Base-by-base conservation (phyloP, 495 filamentous ascomycete genomes). In the Extremus antarcticus region DNA sequence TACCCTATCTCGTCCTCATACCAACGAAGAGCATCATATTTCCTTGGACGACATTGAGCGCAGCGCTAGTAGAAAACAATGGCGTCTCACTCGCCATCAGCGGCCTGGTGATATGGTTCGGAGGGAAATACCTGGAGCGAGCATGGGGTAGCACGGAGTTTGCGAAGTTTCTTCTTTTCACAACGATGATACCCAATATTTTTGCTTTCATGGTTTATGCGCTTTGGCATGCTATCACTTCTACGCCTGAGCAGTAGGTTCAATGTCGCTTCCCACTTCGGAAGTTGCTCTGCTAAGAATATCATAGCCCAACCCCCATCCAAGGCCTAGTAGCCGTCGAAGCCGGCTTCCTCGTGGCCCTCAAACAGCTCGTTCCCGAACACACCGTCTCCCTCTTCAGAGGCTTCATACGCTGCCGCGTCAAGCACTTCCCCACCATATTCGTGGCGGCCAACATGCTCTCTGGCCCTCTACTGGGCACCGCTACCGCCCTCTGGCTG, bases 301-400 rank as follows among this genome's bases (percentile, higher is more conserved):
- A 43, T 58, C 59, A 56, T 69, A 92, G 85, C 29, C 71, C 85
- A 41, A 84, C 81, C 38, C 81, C 87, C 53, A 87, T 96, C 62
- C 87, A 84, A 64, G 94, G 94, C 57, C 90, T 87, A 43, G 82
- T 94, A 57, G 81, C 89, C 15, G 76, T 95, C 49, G 90, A 96
- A 70, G 88, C 86, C 29, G 89, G 87, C 56, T 97, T 96, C 74
- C 84, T 98, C 55, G 90, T 98, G 63, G 88, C 92, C 52, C 96
- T 97, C 73, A 96, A 95, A 71, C 94, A 98, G 69, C 87, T 98
- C 32, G 88, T 97, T 20, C 92, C 92, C 24, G 89, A 95, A 65
- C 92, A 98, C 70, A 97, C 92, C n/a, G 91, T 98, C 39, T 87
- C 90, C 0, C 78, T 98, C 58, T 87, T 94, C 72, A 83, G 84